Conservation (phyloP, 305 asterid species). For the Fraxinus platypoda region DNA sequence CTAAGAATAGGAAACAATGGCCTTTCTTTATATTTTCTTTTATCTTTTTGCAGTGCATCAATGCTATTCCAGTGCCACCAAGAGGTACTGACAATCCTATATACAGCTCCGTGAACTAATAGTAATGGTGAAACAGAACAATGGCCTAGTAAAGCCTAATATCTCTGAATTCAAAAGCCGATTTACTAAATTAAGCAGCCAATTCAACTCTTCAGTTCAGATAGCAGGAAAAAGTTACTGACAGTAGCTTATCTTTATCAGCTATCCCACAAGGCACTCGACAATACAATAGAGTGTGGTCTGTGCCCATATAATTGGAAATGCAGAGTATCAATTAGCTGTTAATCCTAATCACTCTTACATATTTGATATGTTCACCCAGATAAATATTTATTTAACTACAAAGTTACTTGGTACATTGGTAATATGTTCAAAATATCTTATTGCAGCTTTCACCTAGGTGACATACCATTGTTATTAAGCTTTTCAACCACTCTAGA, state of each 20-base stretch:
- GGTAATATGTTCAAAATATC: neutral
- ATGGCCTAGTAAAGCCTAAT: neutral
- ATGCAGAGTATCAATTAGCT: neutral
- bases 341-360: neutral
- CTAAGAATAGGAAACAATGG: neutral
- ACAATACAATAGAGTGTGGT: neutral
- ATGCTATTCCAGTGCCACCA: neutral
- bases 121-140: conserved; percentile 1
- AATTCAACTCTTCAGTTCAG: neutral
- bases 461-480: neutral
- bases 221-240: neutral
- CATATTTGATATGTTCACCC: neutral
- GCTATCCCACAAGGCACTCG: neutral
- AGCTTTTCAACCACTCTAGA: neutral
- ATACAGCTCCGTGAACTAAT: neutral
- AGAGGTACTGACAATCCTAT: neutral
- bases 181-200: neutral
- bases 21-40: neutral
- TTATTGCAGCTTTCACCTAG: neutral
- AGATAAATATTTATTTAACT: neutral
- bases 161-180: neutral
- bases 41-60: neutral
- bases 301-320: neutral
- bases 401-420: neutral
- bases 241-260: neutral